Percentiles rank a stretch among this genome's conserved stretches.
Evolutionary conservation across 2,329 filamentous ascomycete species (phyloP).

Genomic region (Biscogniauxia sp.): DNA sequence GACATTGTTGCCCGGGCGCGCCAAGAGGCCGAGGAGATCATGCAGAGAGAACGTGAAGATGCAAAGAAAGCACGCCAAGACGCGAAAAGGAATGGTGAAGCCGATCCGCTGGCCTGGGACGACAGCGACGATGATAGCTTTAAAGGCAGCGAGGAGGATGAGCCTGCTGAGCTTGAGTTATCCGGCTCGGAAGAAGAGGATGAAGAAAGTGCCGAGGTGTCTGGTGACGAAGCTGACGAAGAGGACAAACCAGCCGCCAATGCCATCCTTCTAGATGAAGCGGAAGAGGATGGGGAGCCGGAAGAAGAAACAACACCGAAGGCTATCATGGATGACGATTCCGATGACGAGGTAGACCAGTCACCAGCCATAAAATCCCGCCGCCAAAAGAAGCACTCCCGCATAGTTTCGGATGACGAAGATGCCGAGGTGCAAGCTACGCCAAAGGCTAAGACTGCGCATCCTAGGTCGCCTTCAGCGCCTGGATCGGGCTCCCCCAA

Average conservation of each 20-base stretch:
- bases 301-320: conserved; percentile 21
- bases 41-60: conserved; percentile 70
- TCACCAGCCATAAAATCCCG: conserved; percentile 43
- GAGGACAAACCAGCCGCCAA: conserved; percentile 24
- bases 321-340: conserved; percentile 33
- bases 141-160: conserved; percentile 43
- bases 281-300: conserved; percentile 37
- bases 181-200: conserved; percentile 39
- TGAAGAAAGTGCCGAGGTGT: conserved; percentile 37
- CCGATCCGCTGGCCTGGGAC: conserved; percentile 54
- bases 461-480: conserved; percentile 41
- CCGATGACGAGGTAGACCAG: conserved; percentile 40
- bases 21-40: conserved; percentile 75
- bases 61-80: conserved; percentile 62
- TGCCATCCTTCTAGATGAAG: conserved; percentile 36
- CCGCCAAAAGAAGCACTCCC: conserved; percentile 48
- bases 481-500: conserved; percentile 48
- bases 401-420: conserved; percentile 63
- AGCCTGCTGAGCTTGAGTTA: conserved; percentile 35
- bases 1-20: conserved; percentile 84
- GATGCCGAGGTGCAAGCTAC: conserved; percentile 47
- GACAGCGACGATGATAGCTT: conserved; percentile 49
- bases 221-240: conserved; percentile 34
- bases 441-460: conserved; percentile 44
- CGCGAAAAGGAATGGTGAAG: conserved; percentile 40